These are phyloP conservation scores for Silene coronaria DNA, from an alignment of 179 eudicot genomes.

Conservation along the genomic window DNA sequence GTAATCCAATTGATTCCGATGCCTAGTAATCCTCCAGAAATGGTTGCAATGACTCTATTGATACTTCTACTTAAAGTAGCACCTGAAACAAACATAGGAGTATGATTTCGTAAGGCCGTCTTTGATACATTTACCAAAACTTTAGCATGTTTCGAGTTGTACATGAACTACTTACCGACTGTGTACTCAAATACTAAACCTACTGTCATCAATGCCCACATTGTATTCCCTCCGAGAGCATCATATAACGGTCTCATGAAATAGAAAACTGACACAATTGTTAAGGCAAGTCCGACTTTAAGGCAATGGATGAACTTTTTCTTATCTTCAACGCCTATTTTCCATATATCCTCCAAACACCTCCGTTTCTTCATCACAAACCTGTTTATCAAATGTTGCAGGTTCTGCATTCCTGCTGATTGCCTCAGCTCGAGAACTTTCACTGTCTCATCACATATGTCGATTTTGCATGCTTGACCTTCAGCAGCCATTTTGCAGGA, in stretches of 20 bases:
- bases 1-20: slow-evolving; percentile 68
- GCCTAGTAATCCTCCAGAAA: slow-evolving; percentile 58
- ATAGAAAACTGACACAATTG: slow-evolving; percentile 58
- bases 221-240: slow-evolving; percentile 70
- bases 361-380: slow-evolving; percentile 26
- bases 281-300: slow-evolving; percentile 63
- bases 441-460: slow-evolving; percentile 36
- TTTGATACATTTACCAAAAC: no score
- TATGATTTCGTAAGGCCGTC: no score
- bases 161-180: slow-evolving; percentile 63
- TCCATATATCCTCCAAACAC: slow-evolving; percentile 43
- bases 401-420: slow-evolving; percentile 11
- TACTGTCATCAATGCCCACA: slow-evolving; percentile 79
- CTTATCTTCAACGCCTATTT: slow-evolving; percentile 49
- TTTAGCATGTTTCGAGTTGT: slow-evolving; percentile 27
- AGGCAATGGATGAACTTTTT: slow-evolving; percentile 53
- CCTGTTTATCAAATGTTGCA: background rate
- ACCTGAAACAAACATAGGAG: no score
- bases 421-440: slow-evolving; percentile 27
- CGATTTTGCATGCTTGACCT: slow-evolving; percentile 51
- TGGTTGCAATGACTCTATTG: slow-evolving; percentile 49
- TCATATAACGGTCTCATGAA: slow-evolving; percentile 72
- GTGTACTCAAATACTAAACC: slow-evolving; percentile 71
- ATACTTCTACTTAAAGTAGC: slow-evolving; percentile 37
- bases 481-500: slow-evolving; percentile 2